Percentiles rank a stretch among this genome's conserved stretches.
Evolutionary conservation across 129 eudicot species (phyloP).

Genomic region (Pseudognaphalium luteoalbum): DNA sequence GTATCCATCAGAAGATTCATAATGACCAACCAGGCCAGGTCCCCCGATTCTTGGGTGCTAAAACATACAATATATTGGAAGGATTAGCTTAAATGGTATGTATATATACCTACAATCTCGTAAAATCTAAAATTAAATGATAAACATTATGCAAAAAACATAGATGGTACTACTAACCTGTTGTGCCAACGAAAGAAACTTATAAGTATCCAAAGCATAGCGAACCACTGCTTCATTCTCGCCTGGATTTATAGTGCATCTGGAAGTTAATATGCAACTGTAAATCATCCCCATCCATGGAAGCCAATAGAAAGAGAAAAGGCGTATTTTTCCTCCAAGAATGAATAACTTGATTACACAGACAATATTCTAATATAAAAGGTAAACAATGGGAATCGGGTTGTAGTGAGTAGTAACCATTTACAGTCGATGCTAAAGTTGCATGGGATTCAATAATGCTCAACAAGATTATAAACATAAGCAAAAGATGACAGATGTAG

Average conservation of each 20-base stretch:
- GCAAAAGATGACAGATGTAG: not conserved
- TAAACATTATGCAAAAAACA: not conserved
- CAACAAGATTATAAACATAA: not conserved
- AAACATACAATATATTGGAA: constrained; percentile 20
- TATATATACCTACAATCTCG: not conserved
- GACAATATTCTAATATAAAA: not conserved
- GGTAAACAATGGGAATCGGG: not conserved
- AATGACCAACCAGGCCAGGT: constrained; percentile 81
- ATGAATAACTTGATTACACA: not conserved
- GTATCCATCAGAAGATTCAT: constrained; percentile 66
- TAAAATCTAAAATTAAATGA: not conserved
- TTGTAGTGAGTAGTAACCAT: not conserved
- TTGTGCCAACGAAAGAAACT: constrained; percentile 77
- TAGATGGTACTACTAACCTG: constrained; percentile 52
- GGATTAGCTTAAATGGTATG: constrained; percentile 16
- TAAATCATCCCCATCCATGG: constrained; percentile 12
- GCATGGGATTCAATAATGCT: not conserved
- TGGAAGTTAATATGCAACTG: constrained; percentile 30
- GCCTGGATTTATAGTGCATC: constrained; percentile 97
- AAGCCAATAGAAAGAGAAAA: not conserved
- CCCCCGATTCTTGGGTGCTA: constrained; percentile 92
- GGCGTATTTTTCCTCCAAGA: not conserved
- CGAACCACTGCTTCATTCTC: constrained; percentile 93
- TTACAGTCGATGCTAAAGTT: not conserved
- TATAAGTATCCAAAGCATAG: constrained; percentile 83